phyloP scores from a whole-genome alignment of 495 filamentous ascomycete species.

The Penicillium pancosmium region DNA sequence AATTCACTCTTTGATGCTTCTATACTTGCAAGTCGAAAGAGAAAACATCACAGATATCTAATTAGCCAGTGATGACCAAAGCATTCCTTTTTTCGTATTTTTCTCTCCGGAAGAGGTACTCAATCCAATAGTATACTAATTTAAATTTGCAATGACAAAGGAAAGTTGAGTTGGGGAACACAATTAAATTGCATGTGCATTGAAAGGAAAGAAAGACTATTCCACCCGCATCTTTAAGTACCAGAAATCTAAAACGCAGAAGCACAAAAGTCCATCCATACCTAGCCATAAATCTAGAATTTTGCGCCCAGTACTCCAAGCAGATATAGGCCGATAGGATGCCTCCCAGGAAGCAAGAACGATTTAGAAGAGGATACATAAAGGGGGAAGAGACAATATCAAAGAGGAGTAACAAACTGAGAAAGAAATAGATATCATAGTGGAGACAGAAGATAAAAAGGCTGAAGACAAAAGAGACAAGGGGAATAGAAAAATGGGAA shows the following conservation, averaged over 20 bases:
- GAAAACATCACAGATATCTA: too few species aligned
- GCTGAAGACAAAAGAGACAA: neutral
- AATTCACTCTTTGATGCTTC: too few species aligned
- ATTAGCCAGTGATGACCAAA: too few species aligned
- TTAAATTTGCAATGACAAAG: neutral
- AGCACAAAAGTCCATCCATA: neutral
- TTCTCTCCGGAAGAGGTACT: neutral
- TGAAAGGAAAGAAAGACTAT: neutral
- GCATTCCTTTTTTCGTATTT: too few species aligned
- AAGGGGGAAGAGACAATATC: neutral
- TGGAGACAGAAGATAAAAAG: neutral
- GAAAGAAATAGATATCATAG: neutral
- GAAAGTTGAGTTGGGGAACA: neutral
- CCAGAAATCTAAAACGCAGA: conserved; percentile 5
- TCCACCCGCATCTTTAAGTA: neutral
- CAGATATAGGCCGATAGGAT: neutral
- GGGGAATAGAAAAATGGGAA: too few species aligned
- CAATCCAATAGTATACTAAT: neutral
- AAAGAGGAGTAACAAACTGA: neutral
- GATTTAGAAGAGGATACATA: neutral
- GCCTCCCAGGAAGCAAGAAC: neutral
- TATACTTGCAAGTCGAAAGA: too few species aligned
- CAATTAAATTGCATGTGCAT: neutral
- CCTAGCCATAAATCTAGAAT: neutral
- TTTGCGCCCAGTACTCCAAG: neutral